Percentiles rank a stretch among this genome's conserved stretches.
Conservation (phyloP, 306 rosid genomes). For the Coriaria nepalensis region DNA sequence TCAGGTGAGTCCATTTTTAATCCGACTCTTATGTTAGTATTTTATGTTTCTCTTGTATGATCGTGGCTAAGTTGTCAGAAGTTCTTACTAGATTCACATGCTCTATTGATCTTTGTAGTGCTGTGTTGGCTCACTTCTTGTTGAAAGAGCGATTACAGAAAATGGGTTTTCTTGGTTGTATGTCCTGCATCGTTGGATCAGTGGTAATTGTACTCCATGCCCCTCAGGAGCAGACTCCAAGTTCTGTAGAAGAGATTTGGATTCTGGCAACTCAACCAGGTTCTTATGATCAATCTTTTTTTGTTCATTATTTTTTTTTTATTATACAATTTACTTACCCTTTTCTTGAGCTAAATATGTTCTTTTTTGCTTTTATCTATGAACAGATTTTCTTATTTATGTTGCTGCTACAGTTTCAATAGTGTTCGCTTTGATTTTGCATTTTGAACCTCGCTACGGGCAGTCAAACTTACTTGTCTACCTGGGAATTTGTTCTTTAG, state of each 20-base stretch:
- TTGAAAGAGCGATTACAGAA: conserved; percentile 60
- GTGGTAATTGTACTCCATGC: conserved; percentile 87
- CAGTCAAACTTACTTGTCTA: conserved; percentile 65
- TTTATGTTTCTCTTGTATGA: not conserved
- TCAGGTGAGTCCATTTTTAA: conserved; percentile 39
- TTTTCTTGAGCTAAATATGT: conserved; percentile 1
- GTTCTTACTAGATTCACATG: conserved; percentile 11
- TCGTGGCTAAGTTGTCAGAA: not conserved
- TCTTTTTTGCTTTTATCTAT: conserved; percentile 13
- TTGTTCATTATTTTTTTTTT: not conserved
- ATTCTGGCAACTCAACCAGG: conserved; percentile 82
- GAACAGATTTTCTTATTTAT: conserved; percentile 55
- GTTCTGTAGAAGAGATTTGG: conserved; percentile 77
- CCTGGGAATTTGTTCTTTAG: conserved; percentile 81
- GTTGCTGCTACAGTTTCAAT: conserved; percentile 44
- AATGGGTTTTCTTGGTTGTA: conserved; percentile 83
- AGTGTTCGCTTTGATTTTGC: conserved; percentile 58
- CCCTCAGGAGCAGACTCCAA: conserved; percentile 68
- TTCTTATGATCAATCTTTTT: conserved; percentile 11
- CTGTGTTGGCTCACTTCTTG: conserved; percentile 87
- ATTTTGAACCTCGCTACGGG: conserved; percentile 83
- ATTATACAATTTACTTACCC: not conserved
- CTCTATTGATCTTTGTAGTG: conserved; percentile 30
- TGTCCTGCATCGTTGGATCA: conserved; percentile 82
- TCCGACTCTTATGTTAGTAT: conserved; percentile 3